A percentile compares a stretch with the other conserved stretches of the same genome.
Evolutionary conservation across 768 basidiomycete genomes (phyloP).

Genomic region (Psilocybe cyanescens): DNA sequence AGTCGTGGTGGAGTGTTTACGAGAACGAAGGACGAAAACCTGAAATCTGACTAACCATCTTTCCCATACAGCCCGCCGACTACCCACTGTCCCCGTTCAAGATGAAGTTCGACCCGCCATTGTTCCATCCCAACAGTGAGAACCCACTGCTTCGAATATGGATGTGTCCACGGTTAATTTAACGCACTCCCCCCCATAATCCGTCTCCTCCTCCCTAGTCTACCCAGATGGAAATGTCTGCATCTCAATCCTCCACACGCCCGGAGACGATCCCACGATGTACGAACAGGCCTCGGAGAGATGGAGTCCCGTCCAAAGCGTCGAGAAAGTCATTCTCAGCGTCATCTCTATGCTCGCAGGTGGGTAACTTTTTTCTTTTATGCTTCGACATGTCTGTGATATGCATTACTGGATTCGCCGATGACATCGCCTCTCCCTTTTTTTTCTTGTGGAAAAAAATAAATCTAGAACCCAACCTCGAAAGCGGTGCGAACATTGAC

Average conservation of each 20-base stretch:
- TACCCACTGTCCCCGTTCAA: slow-evolving; percentile 99
- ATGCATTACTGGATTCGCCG: slow-evolving; percentile 17
- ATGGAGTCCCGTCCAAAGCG: slow-evolving; percentile 99
- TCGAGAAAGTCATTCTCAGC: slow-evolving; percentile 95
- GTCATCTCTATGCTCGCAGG: slow-evolving; percentile 98
- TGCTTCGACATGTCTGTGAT: not conserved
- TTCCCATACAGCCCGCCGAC: slow-evolving; percentile 69
- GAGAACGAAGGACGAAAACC: not conserved
- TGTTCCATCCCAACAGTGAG: slow-evolving; percentile 98
- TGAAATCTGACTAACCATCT: not conserved
- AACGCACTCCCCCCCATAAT: not conserved
- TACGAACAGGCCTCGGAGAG: slow-evolving; percentile 96
- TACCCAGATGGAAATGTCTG: slow-evolving; percentile 97
- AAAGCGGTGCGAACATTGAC: slow-evolving; percentile 96
- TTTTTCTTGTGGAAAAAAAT: not conserved
- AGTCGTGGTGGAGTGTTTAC: not conserved
- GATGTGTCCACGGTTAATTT: slow-evolving; percentile 12
- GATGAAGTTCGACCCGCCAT: slow-evolving; percentile 97
- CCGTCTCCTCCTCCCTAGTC: slow-evolving; percentile 51
- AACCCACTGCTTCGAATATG: not conserved
- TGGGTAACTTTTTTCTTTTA: slow-evolving; percentile 34
- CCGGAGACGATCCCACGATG: slow-evolving; percentile 89
- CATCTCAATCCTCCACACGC: slow-evolving; percentile 96
- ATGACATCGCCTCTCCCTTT: slow-evolving; percentile 16
- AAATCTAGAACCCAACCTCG: slow-evolving; percentile 86